Percentiles rank a stretch among this genome's conserved stretches.
These are phyloP conservation scores for Yarrowia galli DNA, from an alignment of 1,139 yeast genomes.

Conservation along the genomic window DNA sequence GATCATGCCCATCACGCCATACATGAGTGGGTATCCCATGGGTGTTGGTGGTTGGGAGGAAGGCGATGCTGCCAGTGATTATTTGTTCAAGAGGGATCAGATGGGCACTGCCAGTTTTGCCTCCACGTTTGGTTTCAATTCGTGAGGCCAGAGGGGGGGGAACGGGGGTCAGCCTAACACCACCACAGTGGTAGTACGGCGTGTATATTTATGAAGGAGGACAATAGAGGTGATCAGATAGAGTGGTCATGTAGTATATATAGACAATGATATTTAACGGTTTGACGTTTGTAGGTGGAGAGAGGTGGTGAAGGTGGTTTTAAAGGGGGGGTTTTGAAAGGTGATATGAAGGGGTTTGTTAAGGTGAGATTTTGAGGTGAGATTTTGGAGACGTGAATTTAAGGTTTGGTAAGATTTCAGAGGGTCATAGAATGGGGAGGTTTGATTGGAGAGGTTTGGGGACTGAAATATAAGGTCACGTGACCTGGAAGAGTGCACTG, in stretches of 20 bases:
- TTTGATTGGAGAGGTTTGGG: too few relatives aligned
- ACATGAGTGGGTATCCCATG: constrained; percentile 29
- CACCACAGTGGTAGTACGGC: too few relatives aligned
- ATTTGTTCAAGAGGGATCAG: constrained; percentile 18
- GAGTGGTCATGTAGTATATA: constrained; percentile 7
- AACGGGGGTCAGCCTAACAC: too few relatives aligned
- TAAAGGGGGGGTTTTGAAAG: too few relatives aligned
- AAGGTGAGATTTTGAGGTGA: too few relatives aligned
- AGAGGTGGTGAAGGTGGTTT: too few relatives aligned
- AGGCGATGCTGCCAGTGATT: constrained; percentile 6
- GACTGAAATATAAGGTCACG: not conserved
- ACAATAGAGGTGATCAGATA: constrained; percentile 12
- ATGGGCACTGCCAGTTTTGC: constrained; percentile 27
- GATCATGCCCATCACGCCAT: constrained; percentile 28
- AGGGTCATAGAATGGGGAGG: too few relatives aligned
- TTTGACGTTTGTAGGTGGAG: too few relatives aligned
- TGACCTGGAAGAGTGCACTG: not conserved
- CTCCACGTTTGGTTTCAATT: not conserved
- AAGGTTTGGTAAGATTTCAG: too few relatives aligned
- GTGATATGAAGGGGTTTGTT: too few relatives aligned
- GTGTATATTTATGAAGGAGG: constrained; percentile 22
- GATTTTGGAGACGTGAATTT: too few relatives aligned
- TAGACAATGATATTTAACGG: constrained; percentile 1
- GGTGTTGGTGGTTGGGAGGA: constrained; percentile 9
- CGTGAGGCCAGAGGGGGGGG: too few relatives aligned